Evolutionary conservation across 129 eudicot genomes (phyloP).

Genomic region (Lactuca sativa): DNA sequence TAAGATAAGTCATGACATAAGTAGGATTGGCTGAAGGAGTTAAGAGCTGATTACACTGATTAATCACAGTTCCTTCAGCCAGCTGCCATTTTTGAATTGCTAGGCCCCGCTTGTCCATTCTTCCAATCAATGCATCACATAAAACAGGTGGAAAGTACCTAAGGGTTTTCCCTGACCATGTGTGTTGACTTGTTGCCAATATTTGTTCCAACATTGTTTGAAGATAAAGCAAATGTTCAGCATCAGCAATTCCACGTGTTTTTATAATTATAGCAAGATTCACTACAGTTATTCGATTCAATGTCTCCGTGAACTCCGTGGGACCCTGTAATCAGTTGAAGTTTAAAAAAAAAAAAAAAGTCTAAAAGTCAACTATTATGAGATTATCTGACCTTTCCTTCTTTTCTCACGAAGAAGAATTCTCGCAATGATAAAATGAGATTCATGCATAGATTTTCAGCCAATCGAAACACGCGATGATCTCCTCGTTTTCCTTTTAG

Average conservation of each 20-base stretch:
- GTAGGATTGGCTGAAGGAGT: conserved; percentile 85
- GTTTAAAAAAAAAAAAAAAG: background rate
- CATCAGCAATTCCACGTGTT: conserved; percentile 94
- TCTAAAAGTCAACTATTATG: background rate
- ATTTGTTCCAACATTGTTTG: conserved; percentile 91
- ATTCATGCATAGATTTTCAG: conserved; percentile 96
- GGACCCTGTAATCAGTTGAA: conserved; percentile 60
- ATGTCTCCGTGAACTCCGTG: conserved; percentile 91
- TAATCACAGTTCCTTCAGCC: conserved; percentile 92
- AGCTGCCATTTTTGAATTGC: conserved; percentile 95
- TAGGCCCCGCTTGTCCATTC: conserved; percentile 70
- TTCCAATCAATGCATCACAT: conserved; percentile 70
- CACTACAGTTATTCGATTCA: conserved; percentile 71
- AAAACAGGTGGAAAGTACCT: conserved; percentile 81
- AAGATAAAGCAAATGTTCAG: conserved; percentile 88
- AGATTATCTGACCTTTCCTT: conserved; percentile 66
- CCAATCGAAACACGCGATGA: conserved; percentile 91
- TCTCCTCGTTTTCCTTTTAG: conserved; percentile 97
- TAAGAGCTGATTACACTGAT: conserved; percentile 89
- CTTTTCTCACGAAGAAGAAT: conserved; percentile 86
- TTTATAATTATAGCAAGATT: conserved; percentile 88
- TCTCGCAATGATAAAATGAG: conserved; percentile 81
- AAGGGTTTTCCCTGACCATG: conserved; percentile 95
- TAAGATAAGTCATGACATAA: conserved; percentile 76
- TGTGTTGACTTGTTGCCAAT: conserved; percentile 78